Percentiles rank a stretch among this genome's conserved stretches.
phyloP scores from a whole-genome alignment of 31 red algal genomes.

The Odonthalia washingtoniensis region DNA sequence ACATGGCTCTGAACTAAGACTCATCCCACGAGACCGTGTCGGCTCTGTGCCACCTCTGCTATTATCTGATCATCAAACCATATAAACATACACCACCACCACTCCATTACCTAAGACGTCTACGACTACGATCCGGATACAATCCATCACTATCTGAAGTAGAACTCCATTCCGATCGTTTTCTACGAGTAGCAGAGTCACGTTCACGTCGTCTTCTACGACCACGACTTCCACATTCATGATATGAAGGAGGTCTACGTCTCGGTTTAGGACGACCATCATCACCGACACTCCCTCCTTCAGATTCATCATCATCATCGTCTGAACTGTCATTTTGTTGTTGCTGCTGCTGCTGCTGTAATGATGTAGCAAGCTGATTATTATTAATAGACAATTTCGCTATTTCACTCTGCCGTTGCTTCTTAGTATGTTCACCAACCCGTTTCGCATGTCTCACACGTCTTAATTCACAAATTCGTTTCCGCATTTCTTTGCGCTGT shows the following conservation, averaged over 20 bases:
- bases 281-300: no score
- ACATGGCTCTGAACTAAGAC: constrained; percentile 86
- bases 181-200: neutral
- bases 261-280: no score
- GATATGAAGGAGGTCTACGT: no score
- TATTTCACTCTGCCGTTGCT: constrained; percentile 33
- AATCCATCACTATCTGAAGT: constrained; percentile 32
- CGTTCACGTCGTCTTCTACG: constrained; percentile 40
- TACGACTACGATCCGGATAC: no score
- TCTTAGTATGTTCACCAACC: constrained; percentile 52
- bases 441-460: constrained; percentile 44
- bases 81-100: no score
- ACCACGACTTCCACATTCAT: no score
- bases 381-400: neutral
- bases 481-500: constrained; percentile 61
- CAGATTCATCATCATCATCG: constrained; percentile 29
- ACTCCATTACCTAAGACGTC: no score
- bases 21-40: constrained; percentile 86
- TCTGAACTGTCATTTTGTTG: constrained; percentile 22
- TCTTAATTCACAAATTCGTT: constrained; percentile 45
- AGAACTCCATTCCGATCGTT: constrained; percentile 20
- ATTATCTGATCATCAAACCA: no score
- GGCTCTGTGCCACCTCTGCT: no score
- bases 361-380: constrained; percentile 21
- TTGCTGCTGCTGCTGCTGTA: constrained; percentile 49